These are phyloP conservation scores for Benincasa hispida DNA, from an alignment of 306 rosid genomes.

Conservation along the genomic window DNA sequence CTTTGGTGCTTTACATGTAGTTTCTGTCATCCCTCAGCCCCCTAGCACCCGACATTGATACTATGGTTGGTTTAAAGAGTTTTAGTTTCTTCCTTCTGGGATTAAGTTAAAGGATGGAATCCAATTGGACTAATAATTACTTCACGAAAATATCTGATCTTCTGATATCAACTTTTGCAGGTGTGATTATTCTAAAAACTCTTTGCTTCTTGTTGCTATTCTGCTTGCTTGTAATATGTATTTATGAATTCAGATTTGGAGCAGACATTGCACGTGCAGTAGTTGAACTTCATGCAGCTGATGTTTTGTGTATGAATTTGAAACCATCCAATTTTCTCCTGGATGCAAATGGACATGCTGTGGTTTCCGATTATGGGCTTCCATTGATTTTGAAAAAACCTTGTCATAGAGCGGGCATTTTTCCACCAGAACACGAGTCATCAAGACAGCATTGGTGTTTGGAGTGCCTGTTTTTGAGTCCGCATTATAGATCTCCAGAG, in stretches of 20 bases:
- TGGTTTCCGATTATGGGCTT: slow-evolving; percentile 95
- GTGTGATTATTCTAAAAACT: neutral
- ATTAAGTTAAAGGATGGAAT: neutral
- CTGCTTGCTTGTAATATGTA: slow-evolving; percentile 4
- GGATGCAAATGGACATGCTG: slow-evolving; percentile 76
- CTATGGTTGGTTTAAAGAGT: neutral
- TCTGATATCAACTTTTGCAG: neutral
- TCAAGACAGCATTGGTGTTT: slow-evolving; percentile 81
- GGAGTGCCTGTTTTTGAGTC: slow-evolving; percentile 96
- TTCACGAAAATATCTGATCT: neutral
- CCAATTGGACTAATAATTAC: neutral
- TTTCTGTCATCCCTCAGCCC: neutral
- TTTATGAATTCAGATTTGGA: slow-evolving; percentile 56
- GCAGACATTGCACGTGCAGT: slow-evolving; percentile 98
- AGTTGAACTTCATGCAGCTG: slow-evolving; percentile 98
- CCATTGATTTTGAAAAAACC: slow-evolving; percentile 90
- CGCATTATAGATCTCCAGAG: slow-evolving; percentile 96
- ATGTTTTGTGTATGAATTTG: slow-evolving; percentile 90
- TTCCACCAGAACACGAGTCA: slow-evolving; percentile 58
- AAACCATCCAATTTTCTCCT: slow-evolving; percentile 98
- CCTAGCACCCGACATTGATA: neutral
- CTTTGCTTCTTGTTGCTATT: neutral
- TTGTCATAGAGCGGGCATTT: slow-evolving; percentile 69
- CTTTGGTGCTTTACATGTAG: neutral
- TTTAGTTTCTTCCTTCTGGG: neutral